Evolutionary conservation across 2,329 filamentous ascomycete species (phyloP).

Genomic region (Fusarium sp.): DNA sequence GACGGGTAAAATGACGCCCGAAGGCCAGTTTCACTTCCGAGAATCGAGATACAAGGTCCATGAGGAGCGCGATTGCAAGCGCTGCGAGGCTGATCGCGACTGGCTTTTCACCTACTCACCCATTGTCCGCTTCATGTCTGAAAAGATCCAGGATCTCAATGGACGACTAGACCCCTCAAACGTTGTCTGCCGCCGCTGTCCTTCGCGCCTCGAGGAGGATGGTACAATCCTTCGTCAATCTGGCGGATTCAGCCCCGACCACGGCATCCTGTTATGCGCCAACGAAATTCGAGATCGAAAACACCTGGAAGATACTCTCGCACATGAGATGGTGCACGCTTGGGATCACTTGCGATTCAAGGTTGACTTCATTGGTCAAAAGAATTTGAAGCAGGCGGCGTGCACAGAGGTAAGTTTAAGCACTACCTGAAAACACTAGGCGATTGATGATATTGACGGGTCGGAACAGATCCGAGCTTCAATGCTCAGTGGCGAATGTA

Average conservation of each 20-base stretch:
- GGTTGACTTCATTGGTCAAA: constrained; percentile 81
- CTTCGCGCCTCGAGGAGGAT: constrained; percentile 67
- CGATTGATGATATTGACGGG: constrained; percentile 9
- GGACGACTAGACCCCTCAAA: constrained; percentile 81
- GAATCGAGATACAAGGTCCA: constrained; percentile 80
- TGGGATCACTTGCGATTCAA: constrained; percentile 95
- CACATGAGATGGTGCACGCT: constrained; percentile 98
- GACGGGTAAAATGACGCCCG: constrained; percentile 77
- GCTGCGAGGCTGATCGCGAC: constrained; percentile 85
- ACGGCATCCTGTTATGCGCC: constrained; percentile 92
- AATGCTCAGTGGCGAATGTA: constrained; percentile 93
- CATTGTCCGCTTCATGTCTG: constrained; percentile 86
- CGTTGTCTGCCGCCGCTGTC: constrained; percentile 86
- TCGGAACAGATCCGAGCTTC: constrained; percentile 84
- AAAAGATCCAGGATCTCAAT: constrained; percentile 85
- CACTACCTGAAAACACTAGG: background rate
- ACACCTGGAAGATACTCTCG: constrained; percentile 92
- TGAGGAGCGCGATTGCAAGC: constrained; percentile 83
- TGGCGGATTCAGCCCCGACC: constrained; percentile 88
- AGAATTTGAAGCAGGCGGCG: constrained; percentile 87
- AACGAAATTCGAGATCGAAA: constrained; percentile 87
- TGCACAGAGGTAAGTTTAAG: constrained; percentile 82
- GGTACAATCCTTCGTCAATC: constrained; percentile 75
- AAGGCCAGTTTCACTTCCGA: constrained; percentile 83
- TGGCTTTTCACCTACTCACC: constrained; percentile 90